Evolutionary conservation across 768 basidiomycete genomes (phyloP), one percentile per base, ranked within the genome.

Genomic region (Crassisporium funariophilum): DNA sequence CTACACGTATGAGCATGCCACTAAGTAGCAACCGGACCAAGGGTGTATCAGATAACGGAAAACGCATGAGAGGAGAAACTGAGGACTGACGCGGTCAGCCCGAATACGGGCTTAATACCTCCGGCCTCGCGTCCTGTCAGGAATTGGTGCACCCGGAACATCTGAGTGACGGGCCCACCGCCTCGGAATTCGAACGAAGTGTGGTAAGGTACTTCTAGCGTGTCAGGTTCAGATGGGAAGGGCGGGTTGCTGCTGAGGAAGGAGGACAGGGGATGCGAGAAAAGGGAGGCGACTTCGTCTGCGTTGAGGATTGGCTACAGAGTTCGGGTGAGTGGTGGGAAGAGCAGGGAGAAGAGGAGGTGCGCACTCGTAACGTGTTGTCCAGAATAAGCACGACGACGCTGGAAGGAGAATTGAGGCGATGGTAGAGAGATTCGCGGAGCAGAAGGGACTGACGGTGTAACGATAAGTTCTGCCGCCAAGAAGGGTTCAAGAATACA

Each of bases 401-500:
- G 2, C 92, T 95, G 53, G 8, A 10, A 21, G 19, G 44, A n/a
- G 15, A 41, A 21, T 8, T 40, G 15, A n/a, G n/a, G n/a, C n/a
- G n/a, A n/a, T n/a, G 91, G 85, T 5, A 95, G 73, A n/a, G 93
- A 93, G 35, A 94, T 86, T 93, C 95, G 60, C 37, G 37, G n/a
- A n/a, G n/a, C n/a, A n/a, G n/a, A n/a, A n/a, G n/a, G n/a, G 44
- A 70, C 89, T 61, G 50, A 94, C 91, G 93, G 93, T 0, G 88
- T 92, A 5, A 95, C 91, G 35, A 95, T 72, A 6, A 87, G 72
- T 36, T 79, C 71, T 38, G 83, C 82, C 4, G 88, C 83, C 5
- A 93, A 67, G 56, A 89, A 88, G 0, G 90, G 90, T 53, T 91
- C 87, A 36, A 94, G 71, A 2, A 87, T 67, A 58, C 91, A 93